Conservation (phyloP, 208 protist species). For the Trypanosoma rangeli region DNA sequence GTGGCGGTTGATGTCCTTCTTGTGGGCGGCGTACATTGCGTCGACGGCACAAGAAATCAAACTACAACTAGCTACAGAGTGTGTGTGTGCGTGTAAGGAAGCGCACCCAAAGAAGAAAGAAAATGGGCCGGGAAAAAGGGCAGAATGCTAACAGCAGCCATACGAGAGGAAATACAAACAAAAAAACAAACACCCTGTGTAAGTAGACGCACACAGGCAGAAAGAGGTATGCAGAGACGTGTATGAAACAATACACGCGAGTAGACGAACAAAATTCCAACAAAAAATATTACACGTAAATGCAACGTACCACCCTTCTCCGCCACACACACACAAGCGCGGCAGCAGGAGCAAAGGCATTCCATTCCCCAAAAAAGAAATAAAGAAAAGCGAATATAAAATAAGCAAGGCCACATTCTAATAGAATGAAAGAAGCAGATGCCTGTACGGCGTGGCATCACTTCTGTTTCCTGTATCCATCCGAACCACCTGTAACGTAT, state of each 20-base stretch:
- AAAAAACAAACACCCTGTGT: neutral
- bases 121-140: too few relatives aligned
- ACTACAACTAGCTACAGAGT: neutral
- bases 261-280: neutral
- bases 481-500: neutral
- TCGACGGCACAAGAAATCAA: neutral
- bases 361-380: slow-evolving; percentile 7
- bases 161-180: neutral
- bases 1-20: slow-evolving; percentile 90
- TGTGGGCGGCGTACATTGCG: slow-evolving; percentile 81
- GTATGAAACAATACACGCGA: neutral
- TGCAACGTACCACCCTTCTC: neutral
- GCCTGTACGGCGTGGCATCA: neutral
- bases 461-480: neutral
- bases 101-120: neutral
- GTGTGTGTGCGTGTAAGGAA: neutral
- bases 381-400: slow-evolving; percentile 13
- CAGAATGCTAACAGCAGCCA: too few relatives aligned
- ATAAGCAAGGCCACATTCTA: neutral
- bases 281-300: neutral
- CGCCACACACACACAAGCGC: slow-evolving; percentile 11
- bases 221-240: neutral
- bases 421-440: neutral
- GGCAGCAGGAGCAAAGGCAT: slow-evolving; percentile 4
- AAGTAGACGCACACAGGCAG: neutral